phyloP scores from a whole-genome alignment of 2,329 filamentous ascomycete species.

The Fusarium abutilonis region DNA sequence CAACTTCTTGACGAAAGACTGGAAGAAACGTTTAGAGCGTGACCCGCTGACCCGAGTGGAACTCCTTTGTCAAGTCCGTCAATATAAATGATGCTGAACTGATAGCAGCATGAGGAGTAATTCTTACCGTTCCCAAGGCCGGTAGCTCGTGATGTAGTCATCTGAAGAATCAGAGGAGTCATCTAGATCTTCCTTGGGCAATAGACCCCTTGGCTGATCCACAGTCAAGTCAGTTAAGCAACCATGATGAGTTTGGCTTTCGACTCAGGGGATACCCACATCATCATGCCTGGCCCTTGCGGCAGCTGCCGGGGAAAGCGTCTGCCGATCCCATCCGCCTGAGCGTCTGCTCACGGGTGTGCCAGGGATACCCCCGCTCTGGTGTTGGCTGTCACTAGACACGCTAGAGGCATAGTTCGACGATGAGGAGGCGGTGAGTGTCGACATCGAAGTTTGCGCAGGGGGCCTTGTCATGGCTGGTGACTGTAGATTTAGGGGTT shows the following conservation, averaged over 20 bases:
- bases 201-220: slow-evolving; percentile 12
- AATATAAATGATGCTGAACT: background rate
- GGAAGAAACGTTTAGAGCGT: slow-evolving; percentile 40
- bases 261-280: slow-evolving; percentile 16
- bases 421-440: slow-evolving; percentile 39
- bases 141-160: slow-evolving; percentile 30
- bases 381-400: slow-evolving; percentile 31
- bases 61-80: slow-evolving; percentile 22
- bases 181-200: slow-evolving; percentile 18
- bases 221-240: slow-evolving; percentile 12
- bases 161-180: slow-evolving; percentile 40
- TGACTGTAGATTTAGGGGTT: slow-evolving; percentile 4
- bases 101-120: background rate
- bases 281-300: slow-evolving; percentile 31
- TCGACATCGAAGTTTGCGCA: slow-evolving; percentile 18
- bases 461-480: slow-evolving; percentile 21
- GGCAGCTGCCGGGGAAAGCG: slow-evolving; percentile 33
- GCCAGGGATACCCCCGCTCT: slow-evolving; percentile 35
- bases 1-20: slow-evolving; percentile 35
- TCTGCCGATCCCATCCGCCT: slow-evolving; percentile 41
- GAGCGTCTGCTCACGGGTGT: slow-evolving; percentile 37
- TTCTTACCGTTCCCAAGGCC: slow-evolving; percentile 34
- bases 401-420: slow-evolving; percentile 39
- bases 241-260: background rate
- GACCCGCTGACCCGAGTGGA: slow-evolving; percentile 18